A percentile compares a stretch with the other conserved stretches of the same genome.
These are phyloP conservation scores for Trametes polyzona DNA, from an alignment of 1,284 basidiomycete species.

Conservation along the genomic window DNA sequence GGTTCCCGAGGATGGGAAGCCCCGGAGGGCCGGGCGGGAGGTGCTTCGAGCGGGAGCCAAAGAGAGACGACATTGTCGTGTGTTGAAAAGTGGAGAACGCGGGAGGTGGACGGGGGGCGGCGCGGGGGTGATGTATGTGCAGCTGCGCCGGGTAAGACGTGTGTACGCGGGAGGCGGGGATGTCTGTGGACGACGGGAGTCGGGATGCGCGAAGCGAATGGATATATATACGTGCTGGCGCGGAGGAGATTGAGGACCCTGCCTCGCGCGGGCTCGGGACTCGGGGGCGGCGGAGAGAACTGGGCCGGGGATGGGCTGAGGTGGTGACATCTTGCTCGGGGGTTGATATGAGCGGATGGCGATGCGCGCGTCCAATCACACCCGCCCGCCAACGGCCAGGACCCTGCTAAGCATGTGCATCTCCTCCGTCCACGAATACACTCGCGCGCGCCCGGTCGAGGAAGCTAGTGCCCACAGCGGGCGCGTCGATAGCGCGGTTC, in stretches of 20 bases:
- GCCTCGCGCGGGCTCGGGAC: neutral
- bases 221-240: slow-evolving; percentile 1
- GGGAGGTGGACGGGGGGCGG: neutral
- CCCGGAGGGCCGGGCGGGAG: slow-evolving; percentile 25
- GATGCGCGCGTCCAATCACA: slow-evolving; percentile 12
- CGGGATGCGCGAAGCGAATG: neutral
- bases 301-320: neutral
- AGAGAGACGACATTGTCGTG: slow-evolving; percentile 2
- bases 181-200: neutral
- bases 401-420: no score
- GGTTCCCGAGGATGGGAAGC: slow-evolving; percentile 22
- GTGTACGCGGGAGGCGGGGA: neutral
- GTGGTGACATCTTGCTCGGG: slow-evolving; percentile 6
- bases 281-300: neutral
- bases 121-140: neutral
- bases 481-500: neutral
- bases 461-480: neutral
- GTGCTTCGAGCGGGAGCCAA: slow-evolving; percentile 11
- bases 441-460: neutral
- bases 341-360: slow-evolving; percentile 15
- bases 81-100: neutral
- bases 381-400: neutral
- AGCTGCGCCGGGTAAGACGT: neutral
- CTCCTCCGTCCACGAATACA: neutral
- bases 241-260: neutral